Evolutionary conservation across 2,329 filamentous ascomycete genomes (phyloP).

Genomic region (Whalleya microplaca): DNA sequence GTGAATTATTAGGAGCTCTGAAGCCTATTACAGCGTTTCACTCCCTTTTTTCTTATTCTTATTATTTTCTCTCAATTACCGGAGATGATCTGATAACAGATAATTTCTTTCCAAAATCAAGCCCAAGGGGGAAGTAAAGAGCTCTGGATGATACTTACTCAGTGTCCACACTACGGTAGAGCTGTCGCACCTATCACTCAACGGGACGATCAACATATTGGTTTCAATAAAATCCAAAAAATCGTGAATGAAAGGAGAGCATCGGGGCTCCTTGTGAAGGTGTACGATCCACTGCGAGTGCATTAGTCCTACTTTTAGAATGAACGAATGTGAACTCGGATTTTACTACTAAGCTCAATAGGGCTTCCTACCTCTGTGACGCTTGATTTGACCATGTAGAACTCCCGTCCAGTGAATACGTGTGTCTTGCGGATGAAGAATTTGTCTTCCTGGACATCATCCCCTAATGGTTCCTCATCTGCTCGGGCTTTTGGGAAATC

Average conservation of each 20-base stretch:
- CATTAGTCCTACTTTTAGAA: not conserved
- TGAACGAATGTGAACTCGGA: not conserved
- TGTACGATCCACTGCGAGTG: not conserved
- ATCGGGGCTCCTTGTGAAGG: not conserved
- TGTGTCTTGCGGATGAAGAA: not conserved
- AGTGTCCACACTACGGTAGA: not conserved
- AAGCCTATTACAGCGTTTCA: too few relatives aligned
- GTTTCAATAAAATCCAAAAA: slow-evolving; percentile 1
- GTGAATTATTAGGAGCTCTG: too few relatives aligned
- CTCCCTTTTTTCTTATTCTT: too few relatives aligned
- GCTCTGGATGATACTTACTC: too few relatives aligned
- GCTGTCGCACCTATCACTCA: not conserved
- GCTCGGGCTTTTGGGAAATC: not conserved
- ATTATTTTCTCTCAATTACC: too few relatives aligned
- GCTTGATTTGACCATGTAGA: not conserved
- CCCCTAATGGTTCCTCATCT: not conserved
- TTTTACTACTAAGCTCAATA: not conserved
- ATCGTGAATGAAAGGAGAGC: not conserved
- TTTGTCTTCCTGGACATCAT: not conserved
- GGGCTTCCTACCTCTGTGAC: not conserved
- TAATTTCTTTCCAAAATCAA: too few relatives aligned
- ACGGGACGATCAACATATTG: not conserved
- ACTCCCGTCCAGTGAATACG: not conserved
- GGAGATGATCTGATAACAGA: too few relatives aligned
- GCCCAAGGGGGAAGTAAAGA: too few relatives aligned